These are phyloP conservation scores for Suillus sp. DNA, from an alignment of 768 basidiomycete genomes.

Conservation along the genomic window DNA sequence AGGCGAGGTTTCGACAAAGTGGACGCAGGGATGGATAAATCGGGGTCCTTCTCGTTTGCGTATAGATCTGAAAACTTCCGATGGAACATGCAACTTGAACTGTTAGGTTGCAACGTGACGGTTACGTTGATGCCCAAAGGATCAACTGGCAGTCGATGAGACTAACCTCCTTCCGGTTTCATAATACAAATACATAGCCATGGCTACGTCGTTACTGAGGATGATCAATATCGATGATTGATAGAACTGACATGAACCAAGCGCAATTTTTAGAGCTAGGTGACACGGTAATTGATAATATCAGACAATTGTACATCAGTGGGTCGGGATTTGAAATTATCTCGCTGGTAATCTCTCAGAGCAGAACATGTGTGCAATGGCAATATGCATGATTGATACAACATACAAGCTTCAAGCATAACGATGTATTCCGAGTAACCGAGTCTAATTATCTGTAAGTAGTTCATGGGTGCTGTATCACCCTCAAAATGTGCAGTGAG, in stretches of 20 bases:
- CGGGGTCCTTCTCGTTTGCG: background rate
- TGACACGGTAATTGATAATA: background rate
- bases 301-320: no score
- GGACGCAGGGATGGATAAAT: background rate
- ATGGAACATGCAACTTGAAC: background rate
- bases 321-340: background rate
- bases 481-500: constrained; percentile 14
- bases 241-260: background rate
- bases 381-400: background rate
- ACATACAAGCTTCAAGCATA: background rate
- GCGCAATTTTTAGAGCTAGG: background rate
- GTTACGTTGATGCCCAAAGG: background rate
- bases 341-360: background rate
- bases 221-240: background rate
- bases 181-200: background rate
- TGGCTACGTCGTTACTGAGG: background rate
- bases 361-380: background rate
- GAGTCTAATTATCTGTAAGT: background rate
- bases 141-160: background rate
- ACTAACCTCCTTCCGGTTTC: background rate
- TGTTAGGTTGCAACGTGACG: background rate
- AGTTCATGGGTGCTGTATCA: background rate
- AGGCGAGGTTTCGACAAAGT: background rate
- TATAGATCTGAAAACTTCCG: background rate
- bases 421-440: background rate